Evolutionary conservation across 495 filamentous ascomycete genomes (phyloP).

Genomic region (Aspergillus kassunensis): DNA sequence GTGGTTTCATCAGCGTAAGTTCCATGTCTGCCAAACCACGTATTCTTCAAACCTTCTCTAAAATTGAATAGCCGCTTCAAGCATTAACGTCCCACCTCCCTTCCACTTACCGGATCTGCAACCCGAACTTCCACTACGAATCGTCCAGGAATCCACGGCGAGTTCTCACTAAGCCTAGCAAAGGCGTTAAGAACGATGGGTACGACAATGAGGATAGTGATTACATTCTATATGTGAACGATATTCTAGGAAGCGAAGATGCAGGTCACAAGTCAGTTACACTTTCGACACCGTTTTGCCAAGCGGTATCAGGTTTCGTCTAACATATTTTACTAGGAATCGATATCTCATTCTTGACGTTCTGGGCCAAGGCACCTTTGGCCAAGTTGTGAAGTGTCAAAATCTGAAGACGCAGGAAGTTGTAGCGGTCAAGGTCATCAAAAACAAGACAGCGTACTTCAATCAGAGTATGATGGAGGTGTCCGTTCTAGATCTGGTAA

Average conservation of each 20-base stretch:
- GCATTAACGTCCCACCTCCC: constrained; percentile 91
- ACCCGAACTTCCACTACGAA: constrained; percentile 97
- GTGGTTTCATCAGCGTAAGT: constrained; percentile 96
- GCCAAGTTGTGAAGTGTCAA: constrained; percentile 99
- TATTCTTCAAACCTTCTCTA: constrained; percentile 9
- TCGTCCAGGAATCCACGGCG: constrained; percentile 96
- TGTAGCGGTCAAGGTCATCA: constrained; percentile 98
- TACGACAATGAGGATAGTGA: constrained; percentile 99
- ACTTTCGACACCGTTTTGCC: not conserved
- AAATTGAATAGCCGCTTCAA: constrained; percentile 73
- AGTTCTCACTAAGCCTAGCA: constrained; percentile 98
- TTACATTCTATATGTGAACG: constrained; percentile 99
- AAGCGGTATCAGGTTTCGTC: not conserved
- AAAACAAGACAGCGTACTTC: constrained; percentile 98
- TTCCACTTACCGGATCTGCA: constrained; percentile 96
- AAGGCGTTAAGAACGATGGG: constrained; percentile 97
- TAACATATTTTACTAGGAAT: constrained; percentile 56
- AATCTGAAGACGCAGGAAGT: constrained; percentile 98
- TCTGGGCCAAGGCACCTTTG: constrained; percentile 96
- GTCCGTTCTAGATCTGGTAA: constrained; percentile 91
- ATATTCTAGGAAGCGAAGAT: constrained; percentile 96
- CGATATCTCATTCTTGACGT: constrained; percentile 98
- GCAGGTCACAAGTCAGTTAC: constrained; percentile 84
- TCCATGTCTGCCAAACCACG: not conserved
- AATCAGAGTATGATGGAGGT: constrained; percentile 99